phyloP scores from a whole-genome alignment of 306 rosid genomes.

The Rosa chinensis region DNA sequence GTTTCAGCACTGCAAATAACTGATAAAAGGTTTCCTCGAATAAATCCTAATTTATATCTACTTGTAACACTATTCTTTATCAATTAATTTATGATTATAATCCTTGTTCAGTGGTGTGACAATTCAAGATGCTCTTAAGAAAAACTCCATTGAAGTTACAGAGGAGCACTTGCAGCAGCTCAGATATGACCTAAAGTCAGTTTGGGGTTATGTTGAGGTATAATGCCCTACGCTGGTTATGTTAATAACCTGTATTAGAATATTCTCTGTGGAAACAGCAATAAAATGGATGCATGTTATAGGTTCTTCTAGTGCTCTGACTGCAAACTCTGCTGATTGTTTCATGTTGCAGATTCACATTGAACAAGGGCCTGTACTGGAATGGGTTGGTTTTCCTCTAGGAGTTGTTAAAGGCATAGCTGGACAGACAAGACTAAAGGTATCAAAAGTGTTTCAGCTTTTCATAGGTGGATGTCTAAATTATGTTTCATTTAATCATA shows the following conservation, averaged over 20 bases:
- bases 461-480: not conserved
- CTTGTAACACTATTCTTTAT: too few relatives aligned
- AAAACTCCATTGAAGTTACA: too few relatives aligned
- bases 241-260: not conserved
- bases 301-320: slow-evolving; percentile 4
- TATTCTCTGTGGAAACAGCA: not conserved
- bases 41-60: too few relatives aligned
- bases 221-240: slow-evolving; percentile 14
- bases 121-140: too few relatives aligned
- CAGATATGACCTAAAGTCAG: slow-evolving; percentile 76
- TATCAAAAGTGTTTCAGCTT: not conserved
- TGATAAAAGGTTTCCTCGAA: too few relatives aligned
- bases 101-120: too few relatives aligned
- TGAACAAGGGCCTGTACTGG: slow-evolving; percentile 92
- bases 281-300: not conserved
- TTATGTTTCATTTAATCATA: not conserved
- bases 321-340: slow-evolving; percentile 4
- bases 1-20: too few relatives aligned
- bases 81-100: too few relatives aligned
- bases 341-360: slow-evolving; percentile 69
- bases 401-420: slow-evolving; percentile 94
- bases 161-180: slow-evolving; percentile 31
- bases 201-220: slow-evolving; percentile 96
- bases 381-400: slow-evolving; percentile 72
- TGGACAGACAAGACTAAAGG: slow-evolving; percentile 64